phyloP scores from a whole-genome alignment of 2,329 filamentous ascomycete species.

The Xylaria sp. region DNA sequence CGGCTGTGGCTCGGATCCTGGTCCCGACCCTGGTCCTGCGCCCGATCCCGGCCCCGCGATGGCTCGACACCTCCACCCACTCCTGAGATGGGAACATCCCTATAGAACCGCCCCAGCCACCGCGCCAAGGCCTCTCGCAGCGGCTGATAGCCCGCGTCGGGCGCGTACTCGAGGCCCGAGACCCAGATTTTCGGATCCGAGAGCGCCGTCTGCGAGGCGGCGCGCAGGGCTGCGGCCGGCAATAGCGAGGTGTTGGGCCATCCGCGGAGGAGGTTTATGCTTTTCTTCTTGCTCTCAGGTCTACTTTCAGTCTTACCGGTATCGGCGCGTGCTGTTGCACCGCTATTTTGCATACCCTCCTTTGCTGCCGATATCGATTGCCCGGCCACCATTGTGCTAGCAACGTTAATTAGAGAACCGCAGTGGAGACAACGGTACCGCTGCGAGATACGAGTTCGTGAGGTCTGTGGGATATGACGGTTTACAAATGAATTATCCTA shows the following conservation, averaged over 20 bases:
- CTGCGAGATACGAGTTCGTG: not conserved
- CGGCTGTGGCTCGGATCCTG: not conserved
- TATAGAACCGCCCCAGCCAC: constrained; percentile 73
- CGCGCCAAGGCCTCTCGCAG: constrained; percentile 69
- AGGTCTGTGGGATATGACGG: not conserved
- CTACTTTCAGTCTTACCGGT: not conserved
- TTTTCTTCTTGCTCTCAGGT: constrained; percentile 39
- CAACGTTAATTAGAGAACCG: not conserved
- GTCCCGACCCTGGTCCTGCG: constrained; percentile 37
- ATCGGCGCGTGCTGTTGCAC: not conserved
- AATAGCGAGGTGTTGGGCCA: constrained; percentile 71
- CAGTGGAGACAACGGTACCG: not conserved
- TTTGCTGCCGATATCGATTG: not conserved
- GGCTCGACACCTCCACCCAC: constrained; percentile 8
- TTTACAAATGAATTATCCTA: too few species aligned
- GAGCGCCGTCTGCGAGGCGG: constrained; percentile 66
- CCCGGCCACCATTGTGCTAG: not conserved
- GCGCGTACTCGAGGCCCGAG: constrained; percentile 77
- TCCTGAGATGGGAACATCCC: constrained; percentile 1
- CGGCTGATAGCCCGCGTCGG: constrained; percentile 75
- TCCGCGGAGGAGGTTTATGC: constrained; percentile 70
- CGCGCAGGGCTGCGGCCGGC: constrained; percentile 65
- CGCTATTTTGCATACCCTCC: not conserved
- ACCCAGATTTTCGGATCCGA: constrained; percentile 62
- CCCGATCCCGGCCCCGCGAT: not conserved